These are phyloP conservation scores for Solanum corneliomulleri DNA, from an alignment of 257 asterid genomes.

Conservation along the genomic window DNA sequence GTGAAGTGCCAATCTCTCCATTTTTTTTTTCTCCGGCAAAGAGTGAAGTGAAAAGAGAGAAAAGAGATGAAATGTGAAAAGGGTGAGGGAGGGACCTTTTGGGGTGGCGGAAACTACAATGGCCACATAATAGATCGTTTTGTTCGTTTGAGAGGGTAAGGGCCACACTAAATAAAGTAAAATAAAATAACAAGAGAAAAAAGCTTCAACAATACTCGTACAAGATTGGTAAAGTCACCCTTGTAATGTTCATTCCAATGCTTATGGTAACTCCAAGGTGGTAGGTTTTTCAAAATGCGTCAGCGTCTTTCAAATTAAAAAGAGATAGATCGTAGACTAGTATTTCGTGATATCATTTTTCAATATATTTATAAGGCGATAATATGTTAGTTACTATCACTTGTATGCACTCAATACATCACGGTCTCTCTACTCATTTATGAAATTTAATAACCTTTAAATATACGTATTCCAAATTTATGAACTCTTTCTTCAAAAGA, in stretches of 20 bases:
- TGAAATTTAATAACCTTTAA: too few relatives aligned
- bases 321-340: too few relatives aligned
- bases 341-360: too few relatives aligned
- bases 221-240: background rate
- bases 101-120: conserved; percentile 16
- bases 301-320: too few relatives aligned
- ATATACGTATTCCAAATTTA: too few relatives aligned
- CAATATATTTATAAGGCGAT: too few relatives aligned
- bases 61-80: background rate
- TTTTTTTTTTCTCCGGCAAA: background rate
- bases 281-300: too few relatives aligned
- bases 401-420: too few relatives aligned
- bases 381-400: too few relatives aligned
- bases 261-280: too few relatives aligned
- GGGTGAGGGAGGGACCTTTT: background rate
- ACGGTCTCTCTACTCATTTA: background rate
- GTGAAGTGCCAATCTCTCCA: conserved; percentile 67
- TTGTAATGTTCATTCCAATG: too few relatives aligned
- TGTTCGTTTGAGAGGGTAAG: background rate
- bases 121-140: conserved; percentile 5
- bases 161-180: background rate
- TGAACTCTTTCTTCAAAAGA: too few relatives aligned
- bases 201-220: background rate
- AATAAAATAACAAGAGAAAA: background rate
- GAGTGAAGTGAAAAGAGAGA: background rate